Evolutionary conservation across 2,329 filamentous ascomycete species (phyloP), one percentile per base, ranked within the genome.

Genomic region (Penicillium hesseltinei): DNA sequence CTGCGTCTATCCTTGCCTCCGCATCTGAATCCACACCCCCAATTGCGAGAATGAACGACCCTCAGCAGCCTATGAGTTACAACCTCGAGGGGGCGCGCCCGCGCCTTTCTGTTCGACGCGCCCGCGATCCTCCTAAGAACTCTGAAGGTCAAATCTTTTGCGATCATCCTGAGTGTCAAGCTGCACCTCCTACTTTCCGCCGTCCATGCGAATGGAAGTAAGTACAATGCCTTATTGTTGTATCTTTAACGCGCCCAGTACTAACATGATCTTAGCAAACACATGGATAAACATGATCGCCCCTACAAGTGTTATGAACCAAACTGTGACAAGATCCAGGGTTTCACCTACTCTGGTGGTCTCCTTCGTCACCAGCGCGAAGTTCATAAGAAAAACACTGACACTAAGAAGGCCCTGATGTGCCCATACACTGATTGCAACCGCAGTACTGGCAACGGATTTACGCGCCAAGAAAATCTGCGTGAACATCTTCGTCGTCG

Each of bases 221-320:
- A 84, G 90, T 31, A 56, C 31, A n/a, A 56, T 11, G 7, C n/a
- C 23, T 13, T 21, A 21, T 55, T 33, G 25, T 44, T 39, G 29
- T 51, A 54, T 62, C 67, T 75, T 54, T 39, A 56, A 43, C 33
- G 52, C 51, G 38, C 9, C 23, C 8, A 21, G 49, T 58, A 56
- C 64, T 69, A 68, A 73, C 60, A 40, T 45, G 21, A 51, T 21
- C 36, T 31, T 60, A 96, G 91, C 72, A 97, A 97, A 78, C 93
- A 97, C 73, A 97, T 97, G 92, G 93, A 97, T 77, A 96, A 96
- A 73, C 93, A 97, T 73, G 92, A 96, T 66, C 84, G 93, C 13
- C 93, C 93, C 1, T 97, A 97, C 72, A 90, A 92, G 68, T 97
- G 93, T 74, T 82, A 80, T 23, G 87, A 88, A 43, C 82, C 85